These are phyloP conservation scores for Nyssa sinensis DNA, from an alignment of 148 eudicot species.

Conservation along the genomic window DNA sequence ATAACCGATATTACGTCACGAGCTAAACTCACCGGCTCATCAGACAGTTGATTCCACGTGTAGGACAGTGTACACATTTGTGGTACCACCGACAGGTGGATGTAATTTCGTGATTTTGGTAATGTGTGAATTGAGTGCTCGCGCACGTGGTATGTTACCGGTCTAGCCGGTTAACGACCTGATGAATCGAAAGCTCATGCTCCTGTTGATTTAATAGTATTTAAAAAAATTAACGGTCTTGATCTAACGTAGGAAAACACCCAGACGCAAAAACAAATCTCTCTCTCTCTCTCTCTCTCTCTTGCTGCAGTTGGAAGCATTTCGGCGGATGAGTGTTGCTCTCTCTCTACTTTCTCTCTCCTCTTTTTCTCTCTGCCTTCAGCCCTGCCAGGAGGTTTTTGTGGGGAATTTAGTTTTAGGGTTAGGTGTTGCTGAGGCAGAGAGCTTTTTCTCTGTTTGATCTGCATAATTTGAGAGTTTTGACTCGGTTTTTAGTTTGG, in stretches of 20 bases:
- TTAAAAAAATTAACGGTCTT: background rate
- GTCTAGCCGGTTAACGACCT: background rate
- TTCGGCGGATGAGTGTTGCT: background rate
- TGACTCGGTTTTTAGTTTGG: background rate
- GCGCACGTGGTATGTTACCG: slow-evolving; percentile 7
- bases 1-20: too few relatives aligned
- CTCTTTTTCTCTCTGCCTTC: background rate
- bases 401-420: background rate
- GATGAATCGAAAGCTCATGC: background rate
- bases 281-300: background rate
- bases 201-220: background rate
- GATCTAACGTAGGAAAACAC: background rate
- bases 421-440: background rate
- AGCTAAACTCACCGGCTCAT: too few relatives aligned
- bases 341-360: background rate
- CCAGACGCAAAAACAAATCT: background rate
- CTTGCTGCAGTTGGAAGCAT: background rate
- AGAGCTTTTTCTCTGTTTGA: background rate
- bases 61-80: background rate
- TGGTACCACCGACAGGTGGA: slow-evolving; percentile 4
- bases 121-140: background rate
- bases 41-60: too few relatives aligned
- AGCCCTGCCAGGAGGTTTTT: background rate
- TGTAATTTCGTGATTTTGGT: background rate
- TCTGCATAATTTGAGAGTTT: background rate